These are phyloP conservation scores for Puccinia sorghi DNA, from an alignment of 1,284 basidiomycete genomes.

Conservation along the genomic window DNA sequence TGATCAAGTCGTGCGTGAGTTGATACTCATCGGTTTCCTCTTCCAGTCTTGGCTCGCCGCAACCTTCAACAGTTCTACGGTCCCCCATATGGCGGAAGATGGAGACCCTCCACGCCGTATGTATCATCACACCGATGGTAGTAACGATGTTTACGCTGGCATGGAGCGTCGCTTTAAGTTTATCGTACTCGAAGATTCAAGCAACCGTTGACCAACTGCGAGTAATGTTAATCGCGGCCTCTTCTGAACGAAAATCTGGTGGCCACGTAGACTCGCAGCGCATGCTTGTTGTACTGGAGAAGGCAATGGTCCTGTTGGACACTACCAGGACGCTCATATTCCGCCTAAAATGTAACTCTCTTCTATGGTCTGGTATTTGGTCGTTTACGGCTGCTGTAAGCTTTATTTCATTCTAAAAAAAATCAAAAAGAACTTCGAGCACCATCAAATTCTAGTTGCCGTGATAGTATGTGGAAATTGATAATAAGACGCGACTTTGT, in stretches of 20 bases:
- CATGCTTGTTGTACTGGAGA: neutral
- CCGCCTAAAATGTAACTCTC: conserved; percentile 33
- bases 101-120: conserved; percentile 27
- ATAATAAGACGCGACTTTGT: neutral
- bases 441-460: neutral
- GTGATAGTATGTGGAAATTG: neutral
- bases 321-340: conserved; percentile 21
- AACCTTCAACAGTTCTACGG: conserved; percentile 16
- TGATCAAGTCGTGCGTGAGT: neutral
- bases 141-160: conserved; percentile 29
- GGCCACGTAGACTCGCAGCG: neutral
- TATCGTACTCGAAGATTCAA: conserved; percentile 24
- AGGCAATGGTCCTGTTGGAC: conserved; percentile 2
- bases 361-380: conserved; percentile 38
- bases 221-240: conserved; percentile 21
- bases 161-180: conserved; percentile 23
- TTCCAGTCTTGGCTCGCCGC: conserved; percentile 33
- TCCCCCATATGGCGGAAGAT: neutral
- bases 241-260: conserved; percentile 22
- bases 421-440: neutral
- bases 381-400: conserved; percentile 35
- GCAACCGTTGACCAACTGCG: conserved; percentile 11
- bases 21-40: neutral
- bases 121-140: conserved; percentile 22
- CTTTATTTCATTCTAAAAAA: neutral